Evolutionary conservation across 1,139 yeast species (phyloP).

Genomic region (Pichia sp.): DNA sequence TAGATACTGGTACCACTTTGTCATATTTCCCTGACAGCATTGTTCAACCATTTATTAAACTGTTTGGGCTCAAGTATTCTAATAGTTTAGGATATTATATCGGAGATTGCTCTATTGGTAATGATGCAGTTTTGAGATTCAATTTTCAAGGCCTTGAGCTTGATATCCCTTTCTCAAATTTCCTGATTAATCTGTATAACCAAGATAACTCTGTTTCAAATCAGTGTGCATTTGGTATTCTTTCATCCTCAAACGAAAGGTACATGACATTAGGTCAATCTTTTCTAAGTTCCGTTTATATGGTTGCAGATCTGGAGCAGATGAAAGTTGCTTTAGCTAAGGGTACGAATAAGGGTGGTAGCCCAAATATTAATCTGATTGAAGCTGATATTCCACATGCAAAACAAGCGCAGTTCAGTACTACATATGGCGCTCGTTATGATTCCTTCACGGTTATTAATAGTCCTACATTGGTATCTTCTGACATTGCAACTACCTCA

Average conservation of each 20-base stretch:
- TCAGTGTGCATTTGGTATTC: slow-evolving; percentile 21
- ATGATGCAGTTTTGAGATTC: slow-evolving; percentile 30
- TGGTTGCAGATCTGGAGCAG: slow-evolving; percentile 68
- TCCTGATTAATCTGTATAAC: slow-evolving; percentile 20
- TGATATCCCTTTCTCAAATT: slow-evolving; percentile 39
- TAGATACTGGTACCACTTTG: slow-evolving; percentile 65
- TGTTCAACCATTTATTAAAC: slow-evolving; percentile 34
- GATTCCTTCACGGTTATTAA: slow-evolving; percentile 5
- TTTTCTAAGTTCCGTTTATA: slow-evolving; percentile 64
- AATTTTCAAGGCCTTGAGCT: slow-evolving; percentile 48
- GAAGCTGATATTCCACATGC: slow-evolving; percentile 10
- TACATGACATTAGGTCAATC: slow-evolving; percentile 58
- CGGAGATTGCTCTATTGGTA: slow-evolving; percentile 27
- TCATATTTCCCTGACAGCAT: slow-evolving; percentile 42
- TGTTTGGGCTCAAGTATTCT: slow-evolving; percentile 34
- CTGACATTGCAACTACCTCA: not conserved
- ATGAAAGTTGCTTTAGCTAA: slow-evolving; percentile 62
- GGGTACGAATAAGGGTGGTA: slow-evolving; percentile 3
- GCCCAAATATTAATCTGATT: slow-evolving; percentile 3
- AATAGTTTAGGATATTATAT: slow-evolving; percentile 30
- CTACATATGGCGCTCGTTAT: slow-evolving; percentile 7
- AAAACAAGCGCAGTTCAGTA: slow-evolving; percentile 5
- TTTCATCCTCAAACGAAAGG: slow-evolving; percentile 26
- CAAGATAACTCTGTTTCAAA: slow-evolving; percentile 7
- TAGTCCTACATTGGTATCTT: slow-evolving; percentile 2